Base-by-base conservation (phyloP, 2,329 filamentous ascomycete genomes). In the Zasmidium citrigriseum region DNA sequence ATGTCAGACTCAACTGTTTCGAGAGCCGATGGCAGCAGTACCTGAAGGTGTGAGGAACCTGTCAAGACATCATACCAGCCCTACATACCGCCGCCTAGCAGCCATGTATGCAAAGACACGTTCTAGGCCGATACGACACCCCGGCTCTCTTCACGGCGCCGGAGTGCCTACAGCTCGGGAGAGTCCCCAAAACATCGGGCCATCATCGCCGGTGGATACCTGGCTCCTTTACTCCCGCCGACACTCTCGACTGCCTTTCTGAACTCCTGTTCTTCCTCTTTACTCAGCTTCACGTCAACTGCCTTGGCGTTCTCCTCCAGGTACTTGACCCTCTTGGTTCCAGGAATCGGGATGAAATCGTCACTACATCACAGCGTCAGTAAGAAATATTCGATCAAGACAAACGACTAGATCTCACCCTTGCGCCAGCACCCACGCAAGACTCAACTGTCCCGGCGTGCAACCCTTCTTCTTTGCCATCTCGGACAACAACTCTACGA, bases 281-380 rank as follows among this genome's bases (percentile, higher is more conserved):
- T 50, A 45, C 47, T 68, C 23, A 73, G 54, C 45, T 66, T 34
- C 12, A 69, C 58, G 22, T 69, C 49, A 11, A 66, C 23, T 10
- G 65, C 59, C 27, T 57, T 58, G 25, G 56, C 63, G 25, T 70
- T 69, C 53, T 70, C 65, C 49, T 68, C 65, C n/a, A 70, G 57
- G 47, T 67, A 67, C 47, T 68, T 67, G 46, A 66, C 59, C 9
- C 56, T 58, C 51, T 64, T 69, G 1, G 67, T 69, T 1, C 80
- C 79, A 0, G 79, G 78, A 50, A 81, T 81, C 0, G 78, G 68
- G 58, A 82, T 78, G 73, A 67, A 72, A 52, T 77, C 72, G 9
- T 75, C 70, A 53, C 59, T 47, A 68, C 65, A 10, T 58, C 16
- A 57, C 58, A 52, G 68, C 69, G 51, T 72, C 69, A 55, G 70